phyloP scores from a whole-genome alignment of 208 protist species.

The Phytomonas francai region DNA sequence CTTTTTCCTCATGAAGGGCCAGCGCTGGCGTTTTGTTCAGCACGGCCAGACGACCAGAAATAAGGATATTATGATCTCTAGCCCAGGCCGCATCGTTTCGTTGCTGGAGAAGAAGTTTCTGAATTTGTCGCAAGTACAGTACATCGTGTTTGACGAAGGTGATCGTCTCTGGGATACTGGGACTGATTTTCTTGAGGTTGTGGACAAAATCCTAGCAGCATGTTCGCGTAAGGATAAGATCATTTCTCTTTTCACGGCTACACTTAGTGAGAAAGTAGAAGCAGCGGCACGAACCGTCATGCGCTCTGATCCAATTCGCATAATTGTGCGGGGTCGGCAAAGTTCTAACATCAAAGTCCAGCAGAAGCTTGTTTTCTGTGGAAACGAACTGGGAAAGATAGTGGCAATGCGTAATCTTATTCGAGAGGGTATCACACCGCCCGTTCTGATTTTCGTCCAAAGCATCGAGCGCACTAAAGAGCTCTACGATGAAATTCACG shows the following conservation, averaged over 20 bases:
- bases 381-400: slow-evolving; percentile 95
- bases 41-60: slow-evolving; percentile 85
- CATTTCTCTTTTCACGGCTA: slow-evolving; percentile 91
- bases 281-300: slow-evolving; percentile 85
- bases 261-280: slow-evolving; percentile 89
- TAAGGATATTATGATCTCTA: slow-evolving; percentile 91
- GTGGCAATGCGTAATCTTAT: slow-evolving; percentile 94
- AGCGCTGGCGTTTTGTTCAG: slow-evolving; percentile 84
- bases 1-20: slow-evolving; percentile 80
- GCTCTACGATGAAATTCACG: slow-evolving; percentile 93
- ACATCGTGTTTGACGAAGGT: slow-evolving; percentile 97
- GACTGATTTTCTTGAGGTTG: slow-evolving; percentile 63
- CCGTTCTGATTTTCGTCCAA: slow-evolving; percentile 97
- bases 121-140: slow-evolving; percentile 66
- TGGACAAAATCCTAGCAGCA: slow-evolving; percentile 86
- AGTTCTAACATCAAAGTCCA: slow-evolving; percentile 69
- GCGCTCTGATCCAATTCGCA: slow-evolving; percentile 83
- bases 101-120: slow-evolving; percentile 77
- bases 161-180: slow-evolving; percentile 94
- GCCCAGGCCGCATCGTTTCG: slow-evolving; percentile 73
- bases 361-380: slow-evolving; percentile 93
- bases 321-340: slow-evolving; percentile 88
- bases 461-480: slow-evolving; percentile 95
- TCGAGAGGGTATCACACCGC: slow-evolving; percentile 88
- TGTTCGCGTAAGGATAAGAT: slow-evolving; percentile 75